These are phyloP conservation scores for Neurospora hispaniola DNA, from an alignment of 495 filamentous ascomycete species.

Conservation along the genomic window DNA sequence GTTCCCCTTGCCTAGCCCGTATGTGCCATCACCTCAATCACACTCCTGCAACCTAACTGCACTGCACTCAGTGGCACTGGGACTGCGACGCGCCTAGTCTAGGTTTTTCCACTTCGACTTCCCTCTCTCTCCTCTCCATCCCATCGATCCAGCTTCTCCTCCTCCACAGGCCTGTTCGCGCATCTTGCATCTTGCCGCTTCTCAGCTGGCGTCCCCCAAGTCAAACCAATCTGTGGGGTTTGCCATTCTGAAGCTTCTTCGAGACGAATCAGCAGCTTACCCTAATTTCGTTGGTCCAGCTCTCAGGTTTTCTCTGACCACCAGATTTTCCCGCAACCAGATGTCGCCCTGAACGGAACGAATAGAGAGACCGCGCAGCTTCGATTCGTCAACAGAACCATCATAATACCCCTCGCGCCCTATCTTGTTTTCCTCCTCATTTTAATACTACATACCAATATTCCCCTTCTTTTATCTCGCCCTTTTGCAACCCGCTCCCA, in stretches of 20 bases:
- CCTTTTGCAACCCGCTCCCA: conserved; percentile 1
- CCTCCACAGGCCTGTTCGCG: too few relatives aligned
- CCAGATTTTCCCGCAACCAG: conserved; percentile 17
- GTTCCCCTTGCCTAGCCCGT: conserved; percentile 7
- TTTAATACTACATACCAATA: conserved; percentile 1
- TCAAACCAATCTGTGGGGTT: background rate
- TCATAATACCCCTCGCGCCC: background rate
- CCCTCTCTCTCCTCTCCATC: background rate
- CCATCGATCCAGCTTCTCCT: background rate
- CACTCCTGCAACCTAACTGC: background rate
- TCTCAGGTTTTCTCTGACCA: background rate
- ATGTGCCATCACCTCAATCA: conserved; percentile 15
- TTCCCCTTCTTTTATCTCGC: conserved; percentile 1
- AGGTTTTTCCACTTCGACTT: background rate
- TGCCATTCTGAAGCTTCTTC: conserved; percentile 6
- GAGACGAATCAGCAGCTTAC: conserved; percentile 18
- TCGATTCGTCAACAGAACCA: background rate
- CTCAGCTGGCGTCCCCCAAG: conserved; percentile 3
- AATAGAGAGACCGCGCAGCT: conserved; percentile 8
- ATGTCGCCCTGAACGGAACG: conserved; percentile 19
- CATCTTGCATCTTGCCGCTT: conserved; percentile 9
- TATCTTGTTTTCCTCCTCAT: background rate
- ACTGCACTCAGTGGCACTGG: background rate
- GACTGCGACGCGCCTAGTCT: background rate
- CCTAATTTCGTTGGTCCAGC: conserved; percentile 1